Evolutionary conservation across 257 asterid species (phyloP).

Genomic region (Echites panduratus): DNA sequence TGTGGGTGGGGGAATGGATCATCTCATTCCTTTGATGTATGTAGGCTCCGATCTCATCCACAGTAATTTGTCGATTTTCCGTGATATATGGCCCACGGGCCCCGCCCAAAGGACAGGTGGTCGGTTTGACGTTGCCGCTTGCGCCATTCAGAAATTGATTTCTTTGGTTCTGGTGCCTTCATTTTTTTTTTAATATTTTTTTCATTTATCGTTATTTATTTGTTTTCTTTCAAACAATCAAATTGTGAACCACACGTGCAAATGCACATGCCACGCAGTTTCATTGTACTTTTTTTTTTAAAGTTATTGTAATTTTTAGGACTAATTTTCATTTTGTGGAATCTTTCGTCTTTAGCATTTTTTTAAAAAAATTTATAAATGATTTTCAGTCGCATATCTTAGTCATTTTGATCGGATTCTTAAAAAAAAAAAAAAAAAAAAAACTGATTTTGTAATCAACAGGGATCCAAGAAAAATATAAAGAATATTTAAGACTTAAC

Average conservation of each 20-base stretch:
- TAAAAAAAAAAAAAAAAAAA: too few relatives aligned
- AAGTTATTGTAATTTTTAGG: too few relatives aligned
- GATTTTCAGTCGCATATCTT: too few relatives aligned
- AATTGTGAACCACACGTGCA: not conserved
- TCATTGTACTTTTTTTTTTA: not conserved
- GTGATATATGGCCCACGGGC: constrained; percentile 18
- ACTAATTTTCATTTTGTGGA: too few relatives aligned
- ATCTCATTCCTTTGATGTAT: not conserved
- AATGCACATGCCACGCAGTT: not conserved
- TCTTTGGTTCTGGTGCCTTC: not conserved
- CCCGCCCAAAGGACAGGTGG: constrained; percentile 25
- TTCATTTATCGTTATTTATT: too few relatives aligned
- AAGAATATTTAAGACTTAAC: too few relatives aligned
- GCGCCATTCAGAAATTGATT: not conserved
- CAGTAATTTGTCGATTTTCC: constrained; percentile 21
- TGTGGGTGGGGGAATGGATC: constrained; percentile 10
- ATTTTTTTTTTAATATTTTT: not conserved
- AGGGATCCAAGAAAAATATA: too few relatives aligned
- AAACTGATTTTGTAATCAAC: too few relatives aligned
- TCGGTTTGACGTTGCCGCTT: constrained; percentile 32
- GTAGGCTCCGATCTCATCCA: constrained; percentile 25
- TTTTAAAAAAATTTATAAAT: too few relatives aligned
- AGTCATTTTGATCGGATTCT: too few relatives aligned
- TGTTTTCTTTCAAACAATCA: not conserved
- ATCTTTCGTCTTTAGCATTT: too few relatives aligned